Base-by-base conservation (phyloP, 2,329 filamentous ascomycete genomes). In the Diaporthe longicolla region DNA sequence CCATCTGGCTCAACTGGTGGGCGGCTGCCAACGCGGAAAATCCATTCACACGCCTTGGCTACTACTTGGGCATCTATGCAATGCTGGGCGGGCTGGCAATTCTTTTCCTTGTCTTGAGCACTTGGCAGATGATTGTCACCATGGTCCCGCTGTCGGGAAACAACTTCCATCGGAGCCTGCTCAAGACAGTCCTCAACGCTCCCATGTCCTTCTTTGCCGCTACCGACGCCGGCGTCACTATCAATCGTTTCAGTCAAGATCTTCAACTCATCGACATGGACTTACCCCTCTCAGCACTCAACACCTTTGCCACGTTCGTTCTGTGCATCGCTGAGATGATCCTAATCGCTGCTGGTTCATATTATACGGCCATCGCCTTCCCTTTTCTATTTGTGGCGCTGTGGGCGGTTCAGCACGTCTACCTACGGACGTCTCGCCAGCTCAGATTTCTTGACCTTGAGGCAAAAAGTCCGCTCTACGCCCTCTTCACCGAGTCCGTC, bases 371-470 rank as follows among this genome's bases (percentile, higher is more conserved):
- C 6, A 80, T 85, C 21, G 82, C 83, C 0, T 82, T 88, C 61
- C 87, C 87, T 0, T 77, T 85, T 6, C 80, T 87, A 0, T 75
- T 86, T 15, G 71, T 81, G 1, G 77, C 82, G 1, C 76, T 87
- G 15, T 88, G 85, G 70, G 52, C 83, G 10, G 79, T 89, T 17
- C 87, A 88, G 74, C 86, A 85, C 59, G 79, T 87, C 65, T 89
- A 90, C 76, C 81, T 90, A 5, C 83, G 85, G 0, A 89, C 87
- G 2, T 89, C 87, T 1, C 84, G 87, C 0, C 87, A 89, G 77
- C 79, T 90, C 19, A 84, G 88, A 73, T 82, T 87, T 35, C 79
- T 89, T 55, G 88, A 89, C 61, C 81, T 89, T n/a, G 88, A 89
- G 78, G 83, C 84, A 7, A 88, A 88, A 57, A 84, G 86, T 0